Evolutionary conservation across 306 rosid genomes (phyloP).

Genomic region (Glycine soja): DNA sequence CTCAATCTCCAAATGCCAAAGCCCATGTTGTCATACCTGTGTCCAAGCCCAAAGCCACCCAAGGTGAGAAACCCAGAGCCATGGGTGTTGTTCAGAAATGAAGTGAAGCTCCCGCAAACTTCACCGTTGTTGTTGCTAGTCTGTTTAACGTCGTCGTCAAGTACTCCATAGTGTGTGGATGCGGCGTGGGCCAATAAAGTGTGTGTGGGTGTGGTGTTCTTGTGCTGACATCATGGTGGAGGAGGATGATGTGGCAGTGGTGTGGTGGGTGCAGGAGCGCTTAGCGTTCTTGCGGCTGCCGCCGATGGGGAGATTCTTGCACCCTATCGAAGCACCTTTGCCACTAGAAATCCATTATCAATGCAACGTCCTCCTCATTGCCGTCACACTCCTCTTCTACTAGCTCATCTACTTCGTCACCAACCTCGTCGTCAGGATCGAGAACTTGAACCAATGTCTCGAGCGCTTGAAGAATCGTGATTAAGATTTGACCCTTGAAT

Average conservation of each 20-base stretch:
- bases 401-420: slow-evolving; percentile 97
- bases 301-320: slow-evolving; percentile 77
- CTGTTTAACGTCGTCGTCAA: slow-evolving; percentile 55
- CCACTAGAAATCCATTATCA: slow-evolving; percentile 97
- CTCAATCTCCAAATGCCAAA: slow-evolving; percentile 67
- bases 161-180: slow-evolving; percentile 51
- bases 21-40: slow-evolving; percentile 73
- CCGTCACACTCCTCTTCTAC: slow-evolving; percentile 79
- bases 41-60: slow-evolving; percentile 80
- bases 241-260: slow-evolving; percentile 34
- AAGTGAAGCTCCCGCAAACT: slow-evolving; percentile 70
- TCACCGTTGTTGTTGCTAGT: slow-evolving; percentile 35
- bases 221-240: slow-evolving; percentile 34
- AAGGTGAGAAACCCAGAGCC: slow-evolving; percentile 76
- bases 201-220: slow-evolving; percentile 11
- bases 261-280: slow-evolving; percentile 72
- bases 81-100: slow-evolving; percentile 68
- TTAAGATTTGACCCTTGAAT: slow-evolving; percentile 40
- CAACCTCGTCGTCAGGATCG: slow-evolving; percentile 76
- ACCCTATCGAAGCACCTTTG: slow-evolving; percentile 84
- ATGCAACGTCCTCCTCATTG: slow-evolving; percentile 94
- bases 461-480: slow-evolving; percentile 84
- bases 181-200: slow-evolving; percentile 45
- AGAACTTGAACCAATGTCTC: slow-evolving; percentile 83
- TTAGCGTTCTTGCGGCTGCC: slow-evolving; percentile 91